Evolutionary conservation across 2,329 filamentous ascomycete species (phyloP), one percentile per base, ranked within the genome.

Genomic region (Clarireedia sp.): DNA sequence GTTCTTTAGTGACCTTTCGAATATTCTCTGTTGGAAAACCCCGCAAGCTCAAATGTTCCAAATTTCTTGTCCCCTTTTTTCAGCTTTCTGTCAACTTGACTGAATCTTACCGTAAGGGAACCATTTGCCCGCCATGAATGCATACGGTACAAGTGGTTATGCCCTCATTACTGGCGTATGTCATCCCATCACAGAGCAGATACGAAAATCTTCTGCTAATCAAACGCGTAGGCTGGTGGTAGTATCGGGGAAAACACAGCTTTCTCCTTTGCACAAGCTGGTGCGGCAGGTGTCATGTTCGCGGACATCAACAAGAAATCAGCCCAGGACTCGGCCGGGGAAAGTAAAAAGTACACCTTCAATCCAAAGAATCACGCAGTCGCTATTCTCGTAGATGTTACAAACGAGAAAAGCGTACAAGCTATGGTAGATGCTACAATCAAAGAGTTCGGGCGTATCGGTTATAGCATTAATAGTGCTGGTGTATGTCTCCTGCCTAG

Each of bases 401-500:
- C 61, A 1, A 53, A 63, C 37, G 49, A 50, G 19, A 36, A 29
- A 0, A 60, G 55, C 26, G 63, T 70, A 10, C 51, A 68, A 37
- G 33, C 36, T 0, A 65, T 70, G 60, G 57, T 70, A 14, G 51
- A 61, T 14, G 7, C 49, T 3, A 70, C 73, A 21, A 63, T 80
- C n/a, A 59, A 69, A 19, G 70, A 71, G 33, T 77, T 77, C 49
- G 78, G 77, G 7, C 73, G 72, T 44, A 72, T 81, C 16, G 75
- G 80, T 58, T 78, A 78, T 5, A 76, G 76, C 19, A 76, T 76
- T 5, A 81, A 83, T 49, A 71, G 79, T 5, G 80, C 80, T 0
- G 61, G 61, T 14, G 58, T 62, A 45, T 7, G 21, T 45, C 19
- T 24, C 21, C 17, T 19, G 8, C 10, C 16, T 16, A n/a, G n/a